These are phyloP conservation scores for Artemisia annua DNA, from an alignment of 129 eudicot species.

Conservation along the genomic window DNA sequence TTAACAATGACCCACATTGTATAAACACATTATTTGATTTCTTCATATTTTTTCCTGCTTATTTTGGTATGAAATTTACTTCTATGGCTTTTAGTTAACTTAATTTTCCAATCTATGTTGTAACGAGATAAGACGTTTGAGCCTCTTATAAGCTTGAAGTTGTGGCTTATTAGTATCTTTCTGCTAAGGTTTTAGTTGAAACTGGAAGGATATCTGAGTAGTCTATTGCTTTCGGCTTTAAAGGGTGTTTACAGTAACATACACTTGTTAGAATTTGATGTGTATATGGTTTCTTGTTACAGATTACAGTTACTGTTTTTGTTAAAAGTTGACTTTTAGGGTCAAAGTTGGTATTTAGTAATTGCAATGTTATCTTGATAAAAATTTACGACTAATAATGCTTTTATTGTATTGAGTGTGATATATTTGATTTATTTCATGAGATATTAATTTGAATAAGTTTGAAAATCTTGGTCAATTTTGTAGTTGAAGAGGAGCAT, in stretches of 20 bases:
- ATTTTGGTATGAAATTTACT: constrained; percentile 24
- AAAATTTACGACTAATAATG: not conserved
- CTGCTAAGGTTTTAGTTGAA: too few relatives aligned
- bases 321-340: constrained; percentile 1
- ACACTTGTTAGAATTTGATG: constrained; percentile 5
- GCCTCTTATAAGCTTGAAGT: too few relatives aligned
- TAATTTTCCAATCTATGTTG: not conserved
- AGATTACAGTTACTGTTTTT: too few relatives aligned
- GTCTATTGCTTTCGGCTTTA: too few relatives aligned
- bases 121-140: too few relatives aligned
- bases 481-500: constrained; percentile 17
- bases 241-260: not conserved
- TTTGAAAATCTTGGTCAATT: not conserved
- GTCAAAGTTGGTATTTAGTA: not conserved
- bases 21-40: not conserved
- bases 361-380: constrained; percentile 1
- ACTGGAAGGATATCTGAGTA: too few relatives aligned
- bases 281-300: not conserved
- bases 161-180: too few relatives aligned
- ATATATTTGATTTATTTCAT: not conserved
- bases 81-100: not conserved
- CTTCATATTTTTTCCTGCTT: constrained; percentile 6
- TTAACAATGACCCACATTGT: constrained; percentile 8
- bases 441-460: not conserved
- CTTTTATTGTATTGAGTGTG: not conserved